Base-by-base conservation (phyloP, 768 basidiomycete genomes). In the Daedaleopsis sinensis region DNA sequence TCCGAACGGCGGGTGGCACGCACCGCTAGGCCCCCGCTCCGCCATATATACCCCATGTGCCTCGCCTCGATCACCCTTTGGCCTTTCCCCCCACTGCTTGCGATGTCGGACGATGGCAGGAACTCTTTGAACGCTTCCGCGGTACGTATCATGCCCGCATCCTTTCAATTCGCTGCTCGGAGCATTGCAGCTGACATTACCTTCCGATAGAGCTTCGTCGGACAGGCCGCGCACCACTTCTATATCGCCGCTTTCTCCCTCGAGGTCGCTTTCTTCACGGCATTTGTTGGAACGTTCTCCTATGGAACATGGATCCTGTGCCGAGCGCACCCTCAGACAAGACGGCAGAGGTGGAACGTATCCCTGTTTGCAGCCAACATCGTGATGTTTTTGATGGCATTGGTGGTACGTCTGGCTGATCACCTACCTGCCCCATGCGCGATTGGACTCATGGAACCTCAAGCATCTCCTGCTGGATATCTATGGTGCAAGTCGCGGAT, bases 401-500 rank as follows among this genome's bases (percentile, higher is more conserved):
- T 53, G 3, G 37, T 36, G 38, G 61, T 62, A 32, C 50, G 56
- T 54, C 2, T 24, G 21, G 13, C 27, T 32, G 16, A 2, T 21
- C 11, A 10, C 27, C 39, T 19, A 13, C 38, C 12, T 4, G 24
- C 2, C 10, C 19, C 24, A 5, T 48, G 39, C 36, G 18, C 16
- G 43, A 7, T 32, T 10, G 38, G 3, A 2, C 7, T 12, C 18
- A 5, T 15, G 1, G n/a, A 11, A 23, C 13, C 24, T 6, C 15
- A 37, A 61, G 59, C 59, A 61, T 47, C 18, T 62, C 2, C 11
- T 52, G 8, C 46, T 62, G 19, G 61, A 46, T 19, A 16, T 44
- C 38, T 35, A 57, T 27, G 56, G 23, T 11, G 36, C 32, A 7
- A 46, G 21, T 19, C 52, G 52, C 15, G 57, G 56, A 9, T 46